Conservation (phyloP, 1,139 yeast species). For the Geotrichum restrictum region DNA sequence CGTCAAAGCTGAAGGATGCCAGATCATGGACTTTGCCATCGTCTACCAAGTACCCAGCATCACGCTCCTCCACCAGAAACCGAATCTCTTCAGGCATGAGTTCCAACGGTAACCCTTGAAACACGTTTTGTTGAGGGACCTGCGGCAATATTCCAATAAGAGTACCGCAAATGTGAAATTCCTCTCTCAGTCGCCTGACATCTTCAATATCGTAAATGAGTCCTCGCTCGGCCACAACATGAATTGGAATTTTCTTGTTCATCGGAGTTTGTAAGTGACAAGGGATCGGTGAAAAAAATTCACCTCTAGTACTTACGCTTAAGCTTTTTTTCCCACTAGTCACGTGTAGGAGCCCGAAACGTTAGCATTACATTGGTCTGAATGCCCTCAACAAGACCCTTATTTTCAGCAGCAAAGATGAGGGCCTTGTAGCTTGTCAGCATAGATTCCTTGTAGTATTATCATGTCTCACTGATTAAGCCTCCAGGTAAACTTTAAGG, state of each 20-base stretch:
- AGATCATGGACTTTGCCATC: constrained; percentile 34
- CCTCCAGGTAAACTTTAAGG: too few species aligned
- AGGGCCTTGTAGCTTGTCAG: too few species aligned
- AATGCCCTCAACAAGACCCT: too few species aligned
- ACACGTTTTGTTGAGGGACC: constrained; percentile 87
- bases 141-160: constrained; percentile 68
- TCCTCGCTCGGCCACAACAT: constrained; percentile 47
- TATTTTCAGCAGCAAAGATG: too few species aligned
- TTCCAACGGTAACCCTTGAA: constrained; percentile 76
- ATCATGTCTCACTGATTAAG: too few species aligned
- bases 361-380: too few species aligned
- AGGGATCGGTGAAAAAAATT: too few species aligned
- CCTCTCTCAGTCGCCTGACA: constrained; percentile 51
- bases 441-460: too few species aligned
- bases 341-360: too few species aligned
- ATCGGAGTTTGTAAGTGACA: background rate
- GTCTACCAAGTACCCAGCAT: constrained; percentile 35
- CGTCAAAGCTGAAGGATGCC: constrained; percentile 26
- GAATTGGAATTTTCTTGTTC: constrained; percentile 34
- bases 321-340: too few species aligned
- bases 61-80: constrained; percentile 53
- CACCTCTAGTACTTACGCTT: too few species aligned
- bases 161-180: constrained; percentile 62
- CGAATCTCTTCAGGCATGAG: constrained; percentile 69
- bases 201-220: constrained; percentile 53